Percentiles rank a stretch among this genome's conserved stretches.
Conservation (phyloP, 2,329 filamentous ascomycete species). For the Pseudogymnoascus sp. region DNA sequence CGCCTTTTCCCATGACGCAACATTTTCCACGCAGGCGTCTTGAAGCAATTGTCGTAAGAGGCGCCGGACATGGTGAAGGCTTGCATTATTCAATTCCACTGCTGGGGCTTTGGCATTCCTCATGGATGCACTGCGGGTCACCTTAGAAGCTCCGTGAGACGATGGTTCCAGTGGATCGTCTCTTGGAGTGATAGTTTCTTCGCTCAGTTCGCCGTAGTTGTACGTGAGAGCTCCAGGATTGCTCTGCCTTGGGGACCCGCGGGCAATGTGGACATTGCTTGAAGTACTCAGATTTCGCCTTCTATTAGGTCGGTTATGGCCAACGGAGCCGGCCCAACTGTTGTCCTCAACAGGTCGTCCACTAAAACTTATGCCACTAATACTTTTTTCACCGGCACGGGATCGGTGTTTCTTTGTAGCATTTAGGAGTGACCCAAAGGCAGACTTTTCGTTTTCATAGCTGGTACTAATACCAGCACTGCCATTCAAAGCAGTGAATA, state of each 20-base stretch:
- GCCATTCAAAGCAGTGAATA: conserved; percentile 68
- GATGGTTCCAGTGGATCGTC: conserved; percentile 15
- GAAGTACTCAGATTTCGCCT: conserved; percentile 78
- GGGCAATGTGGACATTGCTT: conserved; percentile 59
- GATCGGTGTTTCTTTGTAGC: conserved; percentile 66
- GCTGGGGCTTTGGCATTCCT: conserved; percentile 63
- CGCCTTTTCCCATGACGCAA: conserved; percentile 77
- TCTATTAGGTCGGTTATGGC: conserved; percentile 53
- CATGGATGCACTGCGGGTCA: conserved; percentile 77
- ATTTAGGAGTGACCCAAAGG: conserved; percentile 62
- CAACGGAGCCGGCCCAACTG: conserved; percentile 45
- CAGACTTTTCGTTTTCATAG: conserved; percentile 62
- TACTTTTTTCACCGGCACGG: conserved; percentile 65
- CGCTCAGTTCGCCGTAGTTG: conserved; percentile 29
- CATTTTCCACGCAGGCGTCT: conserved; percentile 65
- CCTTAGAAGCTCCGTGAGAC: conserved; percentile 29
- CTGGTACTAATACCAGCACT: conserved; percentile 55
- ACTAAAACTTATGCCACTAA: conserved; percentile 59
- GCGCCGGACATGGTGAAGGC: conserved; percentile 77
- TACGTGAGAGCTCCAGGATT: conserved; percentile 33
- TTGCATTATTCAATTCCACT: conserved; percentile 80
- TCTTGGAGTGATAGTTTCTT: conserved; percentile 20
- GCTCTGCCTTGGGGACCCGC: conserved; percentile 59
- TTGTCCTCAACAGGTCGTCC: conserved; percentile 58
- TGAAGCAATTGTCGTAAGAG: conserved; percentile 75